Base-by-base conservation (phyloP, 345 rosid genomes). In the Physaria fendleri region DNA sequence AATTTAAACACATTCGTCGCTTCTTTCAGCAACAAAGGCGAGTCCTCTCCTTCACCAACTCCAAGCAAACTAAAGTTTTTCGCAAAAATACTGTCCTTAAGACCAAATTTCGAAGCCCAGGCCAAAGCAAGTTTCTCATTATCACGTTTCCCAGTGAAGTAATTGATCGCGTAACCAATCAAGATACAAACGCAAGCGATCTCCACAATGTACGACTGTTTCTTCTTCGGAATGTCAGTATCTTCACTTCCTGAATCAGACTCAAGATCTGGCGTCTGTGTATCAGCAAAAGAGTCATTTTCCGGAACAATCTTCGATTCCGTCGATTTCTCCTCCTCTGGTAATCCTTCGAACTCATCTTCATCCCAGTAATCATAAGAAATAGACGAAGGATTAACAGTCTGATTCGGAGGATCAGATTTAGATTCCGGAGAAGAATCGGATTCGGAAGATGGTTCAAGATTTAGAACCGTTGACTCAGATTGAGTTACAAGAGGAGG, bases 261-360 rank as follows among this genome's bases (percentile, higher is more conserved):
- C 23, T 69, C 74, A 6, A 63, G 66, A 59, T 74, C 82, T 12
- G 74, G 40, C 6, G 58, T 62, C 24, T 27, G 21, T 13, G 47
- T 35, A 61, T 66, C 78, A n/a, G 33, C 2, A 0, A 76, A 43
- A 40, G 78, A 21, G 28, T 75, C 49, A 24, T 71, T 60, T 22
- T 80, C 79, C 4, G 77, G 1, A 35, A 23, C 4, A 45, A 48
- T 25, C 0, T 65, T 57, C 48, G 78, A 22, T 1, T 53, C 50
- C 21, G 3, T 3, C 15, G 56, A 15, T 7, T 65, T 41, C 3
- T 77, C 74, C 1, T 77, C 76, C 1, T 56, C 48, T 2, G 97
- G 99, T 6, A 94, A 69, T 6, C 97, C 99, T 48, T 89, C 99
- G 76, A 90, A 89, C 66, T 90, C 99, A 38, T 93, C 99, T 41